Evolutionary conservation across 2,329 filamentous ascomycete genomes (phyloP), one percentile per base, ranked within the genome.

Genomic region (Colletotrichum camelliae): DNA sequence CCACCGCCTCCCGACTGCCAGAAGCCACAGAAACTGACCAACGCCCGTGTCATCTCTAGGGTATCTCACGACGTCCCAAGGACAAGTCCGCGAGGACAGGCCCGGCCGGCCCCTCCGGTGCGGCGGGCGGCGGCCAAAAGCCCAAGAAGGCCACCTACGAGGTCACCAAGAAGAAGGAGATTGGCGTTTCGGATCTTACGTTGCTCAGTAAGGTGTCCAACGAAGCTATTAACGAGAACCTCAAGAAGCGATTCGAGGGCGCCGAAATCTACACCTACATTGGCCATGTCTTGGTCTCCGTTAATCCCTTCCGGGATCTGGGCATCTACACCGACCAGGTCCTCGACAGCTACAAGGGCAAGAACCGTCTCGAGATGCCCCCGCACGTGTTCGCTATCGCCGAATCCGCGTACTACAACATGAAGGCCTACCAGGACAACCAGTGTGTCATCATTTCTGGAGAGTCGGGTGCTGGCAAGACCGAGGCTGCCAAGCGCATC

Each of bases 241-340:
- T 99, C 85, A 98, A 98, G 90, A 97, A 98, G 89, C 93, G 97
- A 77, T 99, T 99, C 86, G 95, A 98, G 84, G 96, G 96, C 89
- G 94, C 91, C 85, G 96, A 99, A 87, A 99, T 99, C 85, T 99
- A 99, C 88, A 99, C 97, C 83, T 99, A 99, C 86, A 99, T 99
- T 84, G 97, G 97, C 88, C 96, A 98, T 94, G 97, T 99, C 86
- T 87, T 99, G 90, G 97, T 99, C 80, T 98, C 97, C 52, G 97
- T 99, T 85, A 99, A 99, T 86, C 97, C 97, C 43, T 99, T 99
- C 86, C 93, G 95, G 83, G 97, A 99, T 83, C 90, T 98, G 88
- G 97, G 97, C 72, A 98, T 99, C 87, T 99, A 99, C 87, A 98
- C 96, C 85, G 96, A 98, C 80, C 88, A 94, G 82, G 96, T 98